Evolutionary conservation across 202 grass and related monocot genomes (phyloP).

Genomic region (Dendrocalamus latiflorus): DNA sequence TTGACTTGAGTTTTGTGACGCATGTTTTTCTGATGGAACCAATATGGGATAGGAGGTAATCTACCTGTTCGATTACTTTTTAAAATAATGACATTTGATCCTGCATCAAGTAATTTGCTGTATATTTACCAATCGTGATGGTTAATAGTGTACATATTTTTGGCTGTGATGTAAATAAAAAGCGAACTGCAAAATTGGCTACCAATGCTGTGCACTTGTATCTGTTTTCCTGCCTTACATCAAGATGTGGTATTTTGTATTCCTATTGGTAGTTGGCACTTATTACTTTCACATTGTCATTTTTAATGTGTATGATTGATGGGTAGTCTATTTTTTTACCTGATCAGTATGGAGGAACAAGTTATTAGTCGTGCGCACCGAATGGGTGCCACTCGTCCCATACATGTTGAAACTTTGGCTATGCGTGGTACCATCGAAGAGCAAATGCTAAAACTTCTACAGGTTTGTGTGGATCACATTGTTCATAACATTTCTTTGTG

Average conservation of each 20-base stretch:
- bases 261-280: neutral
- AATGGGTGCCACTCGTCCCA: conserved; percentile 88
- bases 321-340: neutral
- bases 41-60: conserved; percentile 97
- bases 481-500: neutral
- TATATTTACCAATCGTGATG: neutral
- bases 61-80: neutral
- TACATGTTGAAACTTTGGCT: conserved; percentile 81
- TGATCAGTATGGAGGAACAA: conserved; percentile 90
- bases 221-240: neutral
- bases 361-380: conserved; percentile 92
- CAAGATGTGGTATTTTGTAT: neutral
- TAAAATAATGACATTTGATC: neutral
- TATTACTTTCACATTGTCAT: neutral
- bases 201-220: neutral
- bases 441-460: conserved; percentile 85
- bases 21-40: conserved; percentile 98
- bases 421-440: conserved; percentile 97
- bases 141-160: neutral
- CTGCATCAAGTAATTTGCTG: neutral
- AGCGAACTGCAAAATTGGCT: neutral
- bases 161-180: neutral
- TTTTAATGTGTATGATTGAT: neutral
- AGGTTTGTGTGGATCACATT: conserved; percentile 37
- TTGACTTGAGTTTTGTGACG: conserved; percentile 94